A percentile compares a stretch with the other conserved stretches of the same genome.
Conservation (phyloP, 2,329 filamentous ascomycete genomes). For the Aspergillus aculeatinus region DNA sequence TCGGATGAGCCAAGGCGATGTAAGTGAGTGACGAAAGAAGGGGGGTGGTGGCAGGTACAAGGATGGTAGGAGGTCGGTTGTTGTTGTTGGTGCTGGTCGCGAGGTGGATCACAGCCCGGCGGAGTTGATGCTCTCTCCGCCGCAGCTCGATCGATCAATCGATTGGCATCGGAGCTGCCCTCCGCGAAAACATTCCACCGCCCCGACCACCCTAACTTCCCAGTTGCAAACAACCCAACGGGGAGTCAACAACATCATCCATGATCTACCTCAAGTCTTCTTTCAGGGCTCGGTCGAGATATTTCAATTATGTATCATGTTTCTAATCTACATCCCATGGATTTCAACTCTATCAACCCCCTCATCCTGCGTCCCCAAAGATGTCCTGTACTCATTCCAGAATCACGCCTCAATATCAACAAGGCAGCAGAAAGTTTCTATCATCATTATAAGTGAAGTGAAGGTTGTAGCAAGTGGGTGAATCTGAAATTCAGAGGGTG, state of each 20-base stretch:
- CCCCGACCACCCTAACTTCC: neutral
- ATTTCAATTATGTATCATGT: neutral
- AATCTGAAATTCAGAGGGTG: neutral
- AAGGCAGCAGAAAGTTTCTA: neutral
- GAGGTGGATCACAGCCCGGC: neutral
- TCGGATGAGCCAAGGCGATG: neutral
- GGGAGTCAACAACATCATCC: too few relatives aligned
- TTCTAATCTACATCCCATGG: neutral
- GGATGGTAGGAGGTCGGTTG: neutral
- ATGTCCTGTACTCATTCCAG: neutral
- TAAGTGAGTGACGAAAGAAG: neutral
- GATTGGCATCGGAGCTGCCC: neutral
- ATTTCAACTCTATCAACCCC: neutral
- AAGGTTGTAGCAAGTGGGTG: neutral
- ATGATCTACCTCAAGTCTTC: too few relatives aligned
- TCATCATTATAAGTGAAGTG: neutral
- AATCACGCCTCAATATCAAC: neutral
- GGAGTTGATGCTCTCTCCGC: neutral
- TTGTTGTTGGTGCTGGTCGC: neutral
- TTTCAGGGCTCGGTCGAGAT: neutral
- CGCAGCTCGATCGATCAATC: neutral
- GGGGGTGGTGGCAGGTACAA: neutral
- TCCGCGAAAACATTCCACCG: slow-evolving; percentile 33
- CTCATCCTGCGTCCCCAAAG: neutral
- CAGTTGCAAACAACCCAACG: neutral